Evolutionary conservation across 495 filamentous ascomycete genomes (phyloP), one percentile per base, ranked within the genome.

Genomic region (Lasiosphaeria miniovina): DNA sequence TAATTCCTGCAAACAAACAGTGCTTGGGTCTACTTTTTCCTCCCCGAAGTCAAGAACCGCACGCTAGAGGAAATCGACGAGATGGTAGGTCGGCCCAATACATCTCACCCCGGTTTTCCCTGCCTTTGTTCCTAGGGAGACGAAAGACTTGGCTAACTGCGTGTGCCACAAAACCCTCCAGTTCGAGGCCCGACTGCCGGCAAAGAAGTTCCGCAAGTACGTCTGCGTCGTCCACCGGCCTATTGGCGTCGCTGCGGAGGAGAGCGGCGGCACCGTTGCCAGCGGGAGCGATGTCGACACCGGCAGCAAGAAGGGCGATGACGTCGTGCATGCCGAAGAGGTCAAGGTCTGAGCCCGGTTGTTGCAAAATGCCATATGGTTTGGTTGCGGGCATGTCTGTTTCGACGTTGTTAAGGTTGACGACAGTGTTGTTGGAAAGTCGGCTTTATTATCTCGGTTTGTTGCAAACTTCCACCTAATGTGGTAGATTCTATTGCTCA

Each of bases 1-100:
- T n/a, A 2, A 14, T 14, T 14, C 43, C 7, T n/a, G 8, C 5
- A 5, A 46, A 9, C 4, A 31, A 32, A n/a, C 8, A 56, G 54
- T 1, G 4, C 41, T 4, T 83, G 78, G 70, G 69, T 83, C 6
- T 83, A 68, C 55, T 73, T 81, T 59, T 80, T 72, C 62, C 67
- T 82, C 15, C 80, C 80, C 3, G 80, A 83, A 66, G 77, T 79
- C 60, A 83, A 82, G 61, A 77, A 75, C 32, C 73, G 80, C 10
- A 79, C 75, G 1, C 61, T 82, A 14, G 83, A 82, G 45, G 76
- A 79, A 55, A 76, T 84, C 15, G 81, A 85, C 57, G 77, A 80
- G 62, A 83, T 85, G 69, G 78, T 75, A 61, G 49, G 68, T 36
- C 38, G 14, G 7, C 38, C 38, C 38, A 35, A 14, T 24, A 24